Percentiles rank a stretch among this genome's conserved stretches.
phyloP scores from a whole-genome alignment of 1,284 basidiomycete genomes.

The Rhodotorula sp. region DNA sequence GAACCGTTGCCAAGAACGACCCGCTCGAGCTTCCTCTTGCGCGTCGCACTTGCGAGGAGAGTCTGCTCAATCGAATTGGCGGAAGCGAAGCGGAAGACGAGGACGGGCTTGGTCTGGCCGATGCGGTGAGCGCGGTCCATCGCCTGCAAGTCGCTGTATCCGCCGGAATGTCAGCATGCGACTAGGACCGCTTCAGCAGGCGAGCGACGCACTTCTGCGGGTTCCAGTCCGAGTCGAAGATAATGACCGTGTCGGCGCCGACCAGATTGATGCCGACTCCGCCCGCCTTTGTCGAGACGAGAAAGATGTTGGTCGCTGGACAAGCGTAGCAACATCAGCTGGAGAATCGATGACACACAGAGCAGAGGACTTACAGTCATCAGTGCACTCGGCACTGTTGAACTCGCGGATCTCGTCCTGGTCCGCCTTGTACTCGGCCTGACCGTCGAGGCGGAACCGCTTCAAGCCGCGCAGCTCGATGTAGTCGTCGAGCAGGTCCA shows the following conservation, averaged over 20 bases:
- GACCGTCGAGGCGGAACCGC: slow-evolving; percentile 82
- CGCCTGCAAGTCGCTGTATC: slow-evolving; percentile 85
- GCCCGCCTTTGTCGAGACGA: slow-evolving; percentile 88
- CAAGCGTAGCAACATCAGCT: slow-evolving; percentile 53
- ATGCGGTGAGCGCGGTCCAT: slow-evolving; percentile 95
- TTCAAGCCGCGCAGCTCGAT: slow-evolving; percentile 66
- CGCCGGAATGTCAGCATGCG: neutral
- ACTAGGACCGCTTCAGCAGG: neutral
- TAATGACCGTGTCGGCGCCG: slow-evolving; percentile 67
- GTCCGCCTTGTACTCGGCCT: slow-evolving; percentile 4
- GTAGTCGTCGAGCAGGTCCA: slow-evolving; percentile 56
- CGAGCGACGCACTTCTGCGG: slow-evolving; percentile 3
- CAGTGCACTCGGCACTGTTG: slow-evolving; percentile 53
- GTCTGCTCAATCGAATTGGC: slow-evolving; percentile 31
- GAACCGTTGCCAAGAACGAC: slow-evolving; percentile 36
- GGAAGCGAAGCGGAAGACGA: slow-evolving; percentile 38
- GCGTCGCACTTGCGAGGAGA: slow-evolving; percentile 30
- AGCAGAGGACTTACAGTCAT: slow-evolving; percentile 1
- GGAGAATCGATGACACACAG: slow-evolving; percentile 44
- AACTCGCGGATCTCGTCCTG: slow-evolving; percentile 79
- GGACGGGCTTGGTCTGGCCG: slow-evolving; percentile 56
- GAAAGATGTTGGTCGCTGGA: slow-evolving; percentile 63
- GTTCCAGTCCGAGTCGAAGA: slow-evolving; percentile 40
- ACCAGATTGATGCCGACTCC: slow-evolving; percentile 82
- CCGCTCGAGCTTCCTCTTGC: slow-evolving; percentile 37